Base-by-base conservation (phyloP, 768 basidiomycete genomes). In the Naganishia vishniacii region DNA sequence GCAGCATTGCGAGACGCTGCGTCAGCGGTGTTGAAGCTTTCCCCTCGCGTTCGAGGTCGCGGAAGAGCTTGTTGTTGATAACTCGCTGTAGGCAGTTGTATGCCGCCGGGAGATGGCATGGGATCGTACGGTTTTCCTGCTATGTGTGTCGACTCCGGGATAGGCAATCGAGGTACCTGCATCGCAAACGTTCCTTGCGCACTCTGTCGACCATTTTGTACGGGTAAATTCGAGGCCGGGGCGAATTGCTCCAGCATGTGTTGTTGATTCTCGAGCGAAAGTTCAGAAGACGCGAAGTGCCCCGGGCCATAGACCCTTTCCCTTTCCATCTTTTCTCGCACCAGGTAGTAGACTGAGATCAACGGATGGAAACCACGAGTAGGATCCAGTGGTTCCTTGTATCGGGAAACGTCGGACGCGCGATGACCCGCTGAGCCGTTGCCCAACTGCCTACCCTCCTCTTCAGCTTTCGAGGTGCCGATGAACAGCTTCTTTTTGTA, bases 271-370 rank as follows among this genome's bases (percentile, higher is more conserved):
- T 75, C 75, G 34, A 81, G 62, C 8, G 79, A 80, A 12, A 92
- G 78, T 74, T 93, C 91, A 0, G 92, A 95, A 60, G 84, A 88
- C 2, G 95, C 95, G 77, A 99, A 99, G 67, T 89, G 86, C 3
- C 92, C 92, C 0, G 86, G 86, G 0, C 94, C 95, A 77, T 93
- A 98, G 7, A 99, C 88, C 58, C 84, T 83, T 70, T 99, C 95
- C 61, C 95, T 81, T 73, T 98, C 92, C 72, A 92, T 81, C 82
- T 97, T 98, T 80, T 99, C 95, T 59, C 90, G 82, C 4, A 93
- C 89, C 20, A 99, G 84, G 80, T 86, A 97, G 77, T 99, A 99
- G 79, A 99, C 97, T 31, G 92, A 91, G 48, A 98, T 83, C 28
- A 99, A 82, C 0, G 91, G 93, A 75, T 97, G 91, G 80, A 91